Conservation (phyloP, 2,329 filamentous ascomycete genomes). For the Orbilia blumenaviensis region DNA sequence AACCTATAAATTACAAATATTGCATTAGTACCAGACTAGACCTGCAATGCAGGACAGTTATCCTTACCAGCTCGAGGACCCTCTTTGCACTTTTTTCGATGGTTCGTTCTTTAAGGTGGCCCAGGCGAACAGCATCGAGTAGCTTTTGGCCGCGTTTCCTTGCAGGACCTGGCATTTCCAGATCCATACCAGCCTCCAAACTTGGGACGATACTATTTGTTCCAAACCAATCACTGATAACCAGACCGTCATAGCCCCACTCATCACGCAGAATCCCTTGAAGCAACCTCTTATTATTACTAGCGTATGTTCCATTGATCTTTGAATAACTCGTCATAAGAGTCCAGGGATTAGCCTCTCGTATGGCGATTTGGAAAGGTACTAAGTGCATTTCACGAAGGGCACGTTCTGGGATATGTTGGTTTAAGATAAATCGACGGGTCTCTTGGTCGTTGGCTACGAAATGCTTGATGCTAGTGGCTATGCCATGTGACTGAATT, state of each 20-base stretch:
- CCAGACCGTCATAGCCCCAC: constrained; percentile 69
- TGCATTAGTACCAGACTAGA: not conserved
- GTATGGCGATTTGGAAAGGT: constrained; percentile 69
- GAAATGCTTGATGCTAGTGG: constrained; percentile 70
- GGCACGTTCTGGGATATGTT: constrained; percentile 67
- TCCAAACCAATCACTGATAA: constrained; percentile 70
- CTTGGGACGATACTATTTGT: constrained; percentile 58
- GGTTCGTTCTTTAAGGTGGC: constrained; percentile 57
- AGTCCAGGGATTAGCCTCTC: constrained; percentile 65
- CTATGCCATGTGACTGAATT: constrained; percentile 68
- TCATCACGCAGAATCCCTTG: constrained; percentile 67
- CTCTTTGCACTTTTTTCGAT: constrained; percentile 59
- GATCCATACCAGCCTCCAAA: constrained; percentile 59
- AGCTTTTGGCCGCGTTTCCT: constrained; percentile 58
- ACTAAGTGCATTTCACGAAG: constrained; percentile 70
- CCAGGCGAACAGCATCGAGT: constrained; percentile 58
- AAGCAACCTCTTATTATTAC: constrained; percentile 66
- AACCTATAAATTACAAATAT: constrained; percentile 17
- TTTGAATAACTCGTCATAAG: constrained; percentile 72
- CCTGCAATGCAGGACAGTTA: not conserved
- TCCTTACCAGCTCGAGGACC: constrained; percentile 59
- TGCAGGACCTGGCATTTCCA: constrained; percentile 61
- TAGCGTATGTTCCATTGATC: constrained; percentile 68
- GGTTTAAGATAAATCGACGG: constrained; percentile 68
- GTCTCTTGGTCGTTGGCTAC: constrained; percentile 72